These are phyloP conservation scores for Epichloe hybrida DNA, from an alignment of 2,329 filamentous ascomycete species.

Conservation along the genomic window DNA sequence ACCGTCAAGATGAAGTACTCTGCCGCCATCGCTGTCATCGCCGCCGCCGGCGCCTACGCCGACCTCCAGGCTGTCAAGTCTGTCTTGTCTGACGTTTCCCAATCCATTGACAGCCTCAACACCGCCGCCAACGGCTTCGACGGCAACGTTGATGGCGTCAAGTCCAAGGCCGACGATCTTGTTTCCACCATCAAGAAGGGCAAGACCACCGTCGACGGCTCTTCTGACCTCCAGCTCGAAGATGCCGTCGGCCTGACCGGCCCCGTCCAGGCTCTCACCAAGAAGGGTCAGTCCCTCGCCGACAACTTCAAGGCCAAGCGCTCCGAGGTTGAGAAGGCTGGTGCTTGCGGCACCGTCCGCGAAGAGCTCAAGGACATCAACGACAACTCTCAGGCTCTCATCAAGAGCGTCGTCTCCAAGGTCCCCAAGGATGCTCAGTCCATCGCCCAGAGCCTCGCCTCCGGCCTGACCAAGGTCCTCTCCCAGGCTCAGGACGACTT, in stretches of 20 bases:
- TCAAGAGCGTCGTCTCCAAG: constrained; percentile 17
- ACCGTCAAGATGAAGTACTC: constrained; percentile 10
- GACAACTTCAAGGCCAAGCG: constrained; percentile 15
- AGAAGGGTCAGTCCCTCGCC: constrained; percentile 13
- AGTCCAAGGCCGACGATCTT: constrained; percentile 11
- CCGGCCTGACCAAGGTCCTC: constrained; percentile 13
- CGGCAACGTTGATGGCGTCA: constrained; percentile 10
- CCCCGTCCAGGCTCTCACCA: constrained; percentile 12
- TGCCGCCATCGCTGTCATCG: constrained; percentile 5
- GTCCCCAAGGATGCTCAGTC: constrained; percentile 15
- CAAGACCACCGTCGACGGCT: constrained; percentile 7
- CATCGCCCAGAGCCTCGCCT: constrained; percentile 15
- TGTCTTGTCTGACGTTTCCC: constrained; percentile 5
- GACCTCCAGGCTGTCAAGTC: constrained; percentile 7
- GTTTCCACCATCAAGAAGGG: constrained; percentile 9
- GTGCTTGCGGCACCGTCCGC: constrained; percentile 15
- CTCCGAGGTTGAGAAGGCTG: constrained; percentile 15
- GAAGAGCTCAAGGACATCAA: constrained; percentile 13
- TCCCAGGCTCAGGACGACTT: constrained; percentile 13
- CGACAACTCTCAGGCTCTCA: constrained; percentile 14
- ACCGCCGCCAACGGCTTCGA: constrained; percentile 13
- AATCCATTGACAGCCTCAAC: constrained; percentile 10
- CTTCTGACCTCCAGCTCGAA: constrained; percentile 5
- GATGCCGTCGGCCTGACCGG: constrained; percentile 9
- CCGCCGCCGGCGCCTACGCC: constrained; percentile 7